Conservation (phyloP, 768 basidiomycete genomes). For the Trametes meyenii region DNA sequence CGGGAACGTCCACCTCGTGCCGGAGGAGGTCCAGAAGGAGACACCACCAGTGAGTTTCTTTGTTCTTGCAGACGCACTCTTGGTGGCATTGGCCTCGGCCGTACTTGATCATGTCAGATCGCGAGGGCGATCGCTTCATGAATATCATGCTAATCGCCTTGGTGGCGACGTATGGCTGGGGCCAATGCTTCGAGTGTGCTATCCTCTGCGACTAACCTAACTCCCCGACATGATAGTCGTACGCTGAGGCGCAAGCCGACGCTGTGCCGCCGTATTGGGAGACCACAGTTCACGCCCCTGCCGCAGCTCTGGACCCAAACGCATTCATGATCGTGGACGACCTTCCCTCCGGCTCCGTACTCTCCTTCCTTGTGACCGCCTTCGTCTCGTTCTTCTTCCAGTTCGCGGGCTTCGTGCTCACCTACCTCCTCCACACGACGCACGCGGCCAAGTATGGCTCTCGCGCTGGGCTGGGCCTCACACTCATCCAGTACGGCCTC, state of each 20-base stretch:
- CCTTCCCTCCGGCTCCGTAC: constrained; percentile 78
- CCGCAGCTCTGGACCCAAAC: constrained; percentile 45
- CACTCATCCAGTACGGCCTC: constrained; percentile 91
- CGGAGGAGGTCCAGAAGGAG: constrained; percentile 81
- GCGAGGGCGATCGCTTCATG: no score
- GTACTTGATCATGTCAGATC: no score
- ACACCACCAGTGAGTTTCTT: constrained; percentile 77
- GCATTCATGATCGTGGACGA: constrained; percentile 88
- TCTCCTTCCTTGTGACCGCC: constrained; percentile 75
- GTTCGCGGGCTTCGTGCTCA: constrained; percentile 90
- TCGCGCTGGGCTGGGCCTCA: constrained; percentile 93
- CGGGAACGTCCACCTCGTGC: constrained; percentile 64
- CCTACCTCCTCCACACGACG: constrained; percentile 88
- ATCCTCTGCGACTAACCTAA: background rate
- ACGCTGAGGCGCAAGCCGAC: constrained; percentile 85
- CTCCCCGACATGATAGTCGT: constrained; percentile 57
- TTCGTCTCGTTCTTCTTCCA: constrained; percentile 96
- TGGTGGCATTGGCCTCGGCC: no score
- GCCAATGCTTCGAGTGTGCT: no score
- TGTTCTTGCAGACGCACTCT: background rate
- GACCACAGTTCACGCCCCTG: constrained; percentile 86
- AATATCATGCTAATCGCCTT: no score
- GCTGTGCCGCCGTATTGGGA: constrained; percentile 97
- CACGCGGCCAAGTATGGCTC: constrained; percentile 95
- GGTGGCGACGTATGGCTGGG: no score